Evolutionary conservation across 2,329 filamentous ascomycete species (phyloP), one percentile per base, ranked within the genome.

Genomic region (Chaetomium strumarium): DNA sequence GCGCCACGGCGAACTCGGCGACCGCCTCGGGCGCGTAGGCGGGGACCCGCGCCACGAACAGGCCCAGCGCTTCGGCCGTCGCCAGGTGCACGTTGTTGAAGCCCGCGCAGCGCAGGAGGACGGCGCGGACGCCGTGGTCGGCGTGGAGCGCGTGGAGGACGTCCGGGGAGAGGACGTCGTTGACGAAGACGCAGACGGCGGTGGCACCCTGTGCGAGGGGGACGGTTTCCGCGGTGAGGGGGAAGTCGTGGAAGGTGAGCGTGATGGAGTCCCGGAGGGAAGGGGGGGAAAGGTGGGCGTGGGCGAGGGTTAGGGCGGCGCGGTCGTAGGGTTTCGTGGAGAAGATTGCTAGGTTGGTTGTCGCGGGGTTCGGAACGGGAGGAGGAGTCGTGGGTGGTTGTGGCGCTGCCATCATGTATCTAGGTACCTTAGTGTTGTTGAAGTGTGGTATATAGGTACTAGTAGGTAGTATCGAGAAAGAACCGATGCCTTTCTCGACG

Each of bases 1-100:
- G 72, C 1, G 82, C 80, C n/a, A 86, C 76, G 38, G 81, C 77
- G 62, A 85, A 86, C 71, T 87, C 84, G 58, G 83, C 83, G 2
- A 87, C 84, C 2, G 83, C 80, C 66, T 86, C 80, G 53, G 84
- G 84, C 8, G 81, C 83, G 69, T 87, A 87, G 3, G 80, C 77
- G 1, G 84, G 83, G 33, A 87, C 83, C 55, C 83, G 81, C 59
- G 81, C 81, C 41, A 86, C 81, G 61, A 79, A 78, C 58, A 87
- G 68, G 52, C 76, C 75, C 3, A 81, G 72, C 17, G 66, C 63
- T 59, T 75, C 70, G 50, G 84, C 84, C 1, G 72, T 70, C 16
- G 66, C 64, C 19, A 86, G 76, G 62, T 86, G 79, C 53, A 86
- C 78, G 60, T 85, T 81, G 70, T 87, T 85, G 73, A 75, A 85